A percentile compares a stretch with the other conserved stretches of the same genome.
These are phyloP conservation scores for Garcia nutans DNA, from an alignment of 345 rosid species.

Conservation along the genomic window DNA sequence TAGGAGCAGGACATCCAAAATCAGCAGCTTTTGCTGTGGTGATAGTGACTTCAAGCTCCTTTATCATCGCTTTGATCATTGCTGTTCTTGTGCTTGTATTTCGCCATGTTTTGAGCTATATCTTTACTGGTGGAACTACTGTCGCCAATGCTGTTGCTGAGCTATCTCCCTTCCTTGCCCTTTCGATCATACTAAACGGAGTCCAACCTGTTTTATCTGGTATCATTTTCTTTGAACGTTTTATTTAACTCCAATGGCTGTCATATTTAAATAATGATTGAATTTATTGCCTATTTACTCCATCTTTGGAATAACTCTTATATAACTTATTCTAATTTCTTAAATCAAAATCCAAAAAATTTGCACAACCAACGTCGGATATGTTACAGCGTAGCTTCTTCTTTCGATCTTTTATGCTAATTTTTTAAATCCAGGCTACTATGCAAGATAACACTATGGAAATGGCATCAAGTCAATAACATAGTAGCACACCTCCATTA, in stretches of 20 bases:
- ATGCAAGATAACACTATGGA: too few species aligned
- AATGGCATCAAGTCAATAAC: too few species aligned
- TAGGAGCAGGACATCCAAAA: slow-evolving; percentile 67
- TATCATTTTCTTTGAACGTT: slow-evolving; percentile 4
- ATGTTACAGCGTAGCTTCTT: too few species aligned
- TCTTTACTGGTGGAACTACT: slow-evolving; percentile 48
- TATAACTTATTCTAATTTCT: too few species aligned
- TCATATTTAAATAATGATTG: too few species aligned
- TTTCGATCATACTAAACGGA: slow-evolving; percentile 46
- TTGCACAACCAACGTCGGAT: too few species aligned
- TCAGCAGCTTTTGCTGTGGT: slow-evolving; percentile 50
- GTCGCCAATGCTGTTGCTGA: slow-evolving; percentile 58
- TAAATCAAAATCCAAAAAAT: too few species aligned
- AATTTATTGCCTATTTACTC: too few species aligned
- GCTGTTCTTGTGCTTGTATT: slow-evolving; percentile 39
- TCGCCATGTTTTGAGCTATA: slow-evolving; percentile 50
- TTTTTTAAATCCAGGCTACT: too few species aligned
- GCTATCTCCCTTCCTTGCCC: slow-evolving; percentile 50
- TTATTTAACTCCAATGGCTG: background rate
- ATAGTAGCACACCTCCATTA: too few species aligned
- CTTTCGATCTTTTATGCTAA: too few species aligned
- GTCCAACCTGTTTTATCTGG: slow-evolving; percentile 65
- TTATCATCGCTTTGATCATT: slow-evolving; percentile 39
- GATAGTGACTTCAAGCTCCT: slow-evolving; percentile 39
- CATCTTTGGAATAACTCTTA: too few species aligned